These are phyloP conservation scores for Toxoplasma gondii DNA, from an alignment of 169 alveolate genomes.

Conservation along the genomic window DNA sequence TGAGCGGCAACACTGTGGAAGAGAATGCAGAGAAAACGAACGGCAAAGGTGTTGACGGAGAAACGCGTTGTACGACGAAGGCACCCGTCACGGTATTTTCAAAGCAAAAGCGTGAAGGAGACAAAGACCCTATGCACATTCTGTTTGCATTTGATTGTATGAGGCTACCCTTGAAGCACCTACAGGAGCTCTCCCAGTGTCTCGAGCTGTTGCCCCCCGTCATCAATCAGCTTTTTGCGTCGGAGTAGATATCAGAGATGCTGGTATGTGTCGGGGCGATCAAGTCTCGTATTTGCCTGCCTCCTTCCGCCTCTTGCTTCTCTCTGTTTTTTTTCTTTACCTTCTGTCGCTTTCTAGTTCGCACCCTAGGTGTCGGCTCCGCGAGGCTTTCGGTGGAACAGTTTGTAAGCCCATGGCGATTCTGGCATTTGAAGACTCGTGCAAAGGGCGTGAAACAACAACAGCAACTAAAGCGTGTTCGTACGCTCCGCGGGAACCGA, in stretches of 20 bases:
- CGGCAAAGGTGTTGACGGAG: not conserved
- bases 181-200: constrained; percentile 36
- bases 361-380: too few relatives aligned
- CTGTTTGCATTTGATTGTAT: constrained; percentile 66
- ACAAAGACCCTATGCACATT: not conserved
- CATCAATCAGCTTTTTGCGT: constrained; percentile 37
- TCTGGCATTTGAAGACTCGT: too few relatives aligned
- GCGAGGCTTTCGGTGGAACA: too few relatives aligned
- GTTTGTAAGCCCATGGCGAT: too few relatives aligned
- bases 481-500: too few relatives aligned
- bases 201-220: constrained; percentile 44
- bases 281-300: not conserved
- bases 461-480: too few relatives aligned
- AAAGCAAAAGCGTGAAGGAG: not conserved
- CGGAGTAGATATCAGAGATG: not conserved
- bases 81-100: not conserved
- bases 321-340: too few relatives aligned
- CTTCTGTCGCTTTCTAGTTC: too few relatives aligned
- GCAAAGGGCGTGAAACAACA: too few relatives aligned
- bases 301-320: not conserved
- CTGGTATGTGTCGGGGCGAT: not conserved
- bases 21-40: not conserved
- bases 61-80: not conserved
- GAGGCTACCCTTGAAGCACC: constrained; percentile 39
- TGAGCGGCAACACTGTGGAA: not conserved